Evolutionary conservation across 2,329 filamentous ascomycete genomes (phyloP).

Genomic region (Penicillium freii): DNA sequence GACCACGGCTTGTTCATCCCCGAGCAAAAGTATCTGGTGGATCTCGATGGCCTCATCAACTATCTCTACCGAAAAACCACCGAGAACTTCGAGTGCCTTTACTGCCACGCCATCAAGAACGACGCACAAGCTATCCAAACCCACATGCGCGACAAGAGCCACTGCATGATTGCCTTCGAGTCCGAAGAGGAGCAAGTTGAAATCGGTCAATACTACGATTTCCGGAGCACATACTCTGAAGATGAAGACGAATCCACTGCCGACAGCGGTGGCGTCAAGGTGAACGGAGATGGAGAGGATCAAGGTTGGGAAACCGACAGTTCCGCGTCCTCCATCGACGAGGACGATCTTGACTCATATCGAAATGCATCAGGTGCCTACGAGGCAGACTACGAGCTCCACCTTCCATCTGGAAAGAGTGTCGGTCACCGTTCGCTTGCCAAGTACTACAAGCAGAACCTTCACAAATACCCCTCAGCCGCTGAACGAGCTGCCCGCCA

Average conservation of each 20-base stretch:
- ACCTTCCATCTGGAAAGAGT: conserved; percentile 83
- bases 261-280: conserved; percentile 62
- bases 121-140: conserved; percentile 81
- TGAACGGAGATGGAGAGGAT: conserved; percentile 56
- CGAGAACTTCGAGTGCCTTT: conserved; percentile 78
- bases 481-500: conserved; percentile 70
- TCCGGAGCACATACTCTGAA: conserved; percentile 92
- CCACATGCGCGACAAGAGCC: conserved; percentile 94
- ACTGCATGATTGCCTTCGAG: conserved; percentile 94
- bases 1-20: conserved; percentile 96
- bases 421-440: conserved; percentile 87
- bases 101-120: conserved; percentile 78
- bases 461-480: conserved; percentile 75
- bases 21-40: conserved; percentile 77
- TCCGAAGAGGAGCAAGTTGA: conserved; percentile 87
- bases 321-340: conserved; percentile 81
- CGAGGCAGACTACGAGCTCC: conserved; percentile 88
- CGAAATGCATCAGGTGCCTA: conserved; percentile 75
- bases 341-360: conserved; percentile 80
- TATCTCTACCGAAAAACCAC: conserved; percentile 78
- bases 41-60: conserved; percentile 76
- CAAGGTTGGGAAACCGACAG: conserved; percentile 97
- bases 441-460: conserved; percentile 88
- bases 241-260: conserved; percentile 60
- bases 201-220: conserved; percentile 96